phyloP scores from a whole-genome alignment of 495 filamentous ascomycete species.

The Immersiella caudata region DNA sequence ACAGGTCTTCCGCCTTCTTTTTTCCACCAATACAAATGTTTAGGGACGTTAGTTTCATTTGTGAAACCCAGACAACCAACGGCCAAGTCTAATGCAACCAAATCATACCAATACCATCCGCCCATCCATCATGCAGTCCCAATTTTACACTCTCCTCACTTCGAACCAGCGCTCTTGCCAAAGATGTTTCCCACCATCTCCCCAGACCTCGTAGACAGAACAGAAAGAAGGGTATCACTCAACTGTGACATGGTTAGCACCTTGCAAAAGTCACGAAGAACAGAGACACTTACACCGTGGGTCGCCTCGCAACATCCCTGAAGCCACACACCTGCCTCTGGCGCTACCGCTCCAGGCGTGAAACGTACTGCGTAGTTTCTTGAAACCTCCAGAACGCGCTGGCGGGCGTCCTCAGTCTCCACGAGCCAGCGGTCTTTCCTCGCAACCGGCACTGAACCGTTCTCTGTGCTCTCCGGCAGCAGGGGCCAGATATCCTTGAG shows the following conservation, averaged over 20 bases:
- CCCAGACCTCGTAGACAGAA: slow-evolving; percentile 70
- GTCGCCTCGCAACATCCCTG: slow-evolving; percentile 93
- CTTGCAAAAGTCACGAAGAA: neutral
- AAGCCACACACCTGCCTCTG: slow-evolving; percentile 79
- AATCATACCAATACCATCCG: neutral
- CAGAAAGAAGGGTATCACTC: slow-evolving; percentile 77
- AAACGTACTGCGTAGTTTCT: slow-evolving; percentile 79
- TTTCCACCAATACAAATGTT: slow-evolving; percentile 5
- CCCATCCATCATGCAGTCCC: neutral
- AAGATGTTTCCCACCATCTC: slow-evolving; percentile 78
- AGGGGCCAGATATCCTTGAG: slow-evolving; percentile 65
- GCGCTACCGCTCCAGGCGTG: slow-evolving; percentile 64
- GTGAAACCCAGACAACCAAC: slow-evolving; percentile 14
- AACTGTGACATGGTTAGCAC: slow-evolving; percentile 45
- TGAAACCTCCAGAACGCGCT: slow-evolving; percentile 36
- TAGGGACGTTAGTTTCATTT: neutral
- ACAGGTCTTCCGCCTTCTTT: slow-evolving; percentile 2
- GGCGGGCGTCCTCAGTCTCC: slow-evolving; percentile 14
- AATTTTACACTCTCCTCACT: slow-evolving; percentile 9
- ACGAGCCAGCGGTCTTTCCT: slow-evolving; percentile 29
- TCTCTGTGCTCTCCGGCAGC: slow-evolving; percentile 51
- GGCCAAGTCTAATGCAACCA: slow-evolving; percentile 18
- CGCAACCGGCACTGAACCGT: neutral
- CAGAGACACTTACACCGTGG: slow-evolving; percentile 70
- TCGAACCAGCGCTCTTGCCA: slow-evolving; percentile 35